These are phyloP conservation scores for Diddensiella transvaalensis DNA, from an alignment of 805 yeast species.

Conservation along the genomic window DNA sequence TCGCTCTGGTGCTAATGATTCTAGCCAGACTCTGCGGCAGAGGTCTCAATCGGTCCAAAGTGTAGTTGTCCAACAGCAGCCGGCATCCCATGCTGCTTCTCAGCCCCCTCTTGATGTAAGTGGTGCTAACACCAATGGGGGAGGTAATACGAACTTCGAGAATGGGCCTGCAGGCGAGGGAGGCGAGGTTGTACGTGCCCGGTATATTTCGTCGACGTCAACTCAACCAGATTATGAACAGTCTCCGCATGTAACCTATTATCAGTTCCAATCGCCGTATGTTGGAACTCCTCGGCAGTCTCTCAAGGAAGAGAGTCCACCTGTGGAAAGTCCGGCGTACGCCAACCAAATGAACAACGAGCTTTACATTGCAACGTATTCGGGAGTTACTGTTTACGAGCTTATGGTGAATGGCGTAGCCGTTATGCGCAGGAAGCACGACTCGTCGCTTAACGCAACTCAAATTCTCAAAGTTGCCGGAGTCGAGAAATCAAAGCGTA, in stretches of 20 bases:
- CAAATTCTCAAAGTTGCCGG: conserved; percentile 68
- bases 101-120: neutral
- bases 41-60: conserved; percentile 1
- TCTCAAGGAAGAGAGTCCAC: conserved; percentile 1
- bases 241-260: neutral
- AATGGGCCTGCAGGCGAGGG: neutral
- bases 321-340: conserved; percentile 3
- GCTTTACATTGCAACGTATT: conserved; percentile 58
- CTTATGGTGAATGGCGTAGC: conserved; percentile 58
- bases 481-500: conserved; percentile 59
- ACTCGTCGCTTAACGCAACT: conserved; percentile 68
- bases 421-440: conserved; percentile 61
- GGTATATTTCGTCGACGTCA: conserved; percentile 11
- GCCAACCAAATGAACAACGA: conserved; percentile 6
- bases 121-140: neutral
- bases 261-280: conserved; percentile 1
- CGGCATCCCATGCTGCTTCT: too few species aligned
- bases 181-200: conserved; percentile 2
- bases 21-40: neutral
- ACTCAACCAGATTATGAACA: conserved; percentile 10
- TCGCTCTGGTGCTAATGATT: neutral
- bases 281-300: conserved; percentile 1
- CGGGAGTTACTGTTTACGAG: conserved; percentile 59
- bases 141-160: neutral
- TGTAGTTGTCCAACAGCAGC: neutral